phyloP scores from a whole-genome alignment of 169 alveolate genomes.

The Perkinsus olseni region DNA sequence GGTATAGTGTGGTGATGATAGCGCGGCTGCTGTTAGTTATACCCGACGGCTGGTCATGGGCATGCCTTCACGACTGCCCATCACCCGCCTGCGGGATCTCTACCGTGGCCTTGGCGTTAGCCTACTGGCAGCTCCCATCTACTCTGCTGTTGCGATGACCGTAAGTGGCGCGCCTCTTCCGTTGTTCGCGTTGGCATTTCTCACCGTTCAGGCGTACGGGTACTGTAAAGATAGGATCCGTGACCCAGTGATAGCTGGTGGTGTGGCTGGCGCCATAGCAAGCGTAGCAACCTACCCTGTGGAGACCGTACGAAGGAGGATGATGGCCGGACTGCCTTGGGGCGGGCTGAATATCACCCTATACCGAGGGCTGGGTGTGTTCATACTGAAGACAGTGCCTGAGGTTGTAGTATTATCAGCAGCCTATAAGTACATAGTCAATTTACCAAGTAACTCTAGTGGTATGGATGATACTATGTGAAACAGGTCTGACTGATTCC shows the following conservation, averaged over 20 bases:
- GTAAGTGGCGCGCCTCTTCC: not conserved
- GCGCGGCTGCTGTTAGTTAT: not conserved
- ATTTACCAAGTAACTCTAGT: not conserved
- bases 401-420: not conserved
- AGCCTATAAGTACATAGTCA: not conserved
- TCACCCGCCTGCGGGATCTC: not conserved
- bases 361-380: not conserved
- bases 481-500: not conserved
- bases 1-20: not conserved
- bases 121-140: not conserved
- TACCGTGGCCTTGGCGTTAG: not conserved
- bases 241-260: not conserved
- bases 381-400: not conserved
- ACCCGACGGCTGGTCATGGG: not conserved
- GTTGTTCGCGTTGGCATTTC: not conserved
- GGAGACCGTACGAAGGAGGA: not conserved
- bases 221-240: not conserved
- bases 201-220: not conserved
- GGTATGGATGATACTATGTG: not conserved
- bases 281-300: not conserved
- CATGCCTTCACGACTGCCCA: not conserved
- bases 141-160: not conserved
- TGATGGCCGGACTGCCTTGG: not conserved
- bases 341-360: not conserved
- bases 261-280: not conserved